Evolutionary conservation across 129 eudicot species (phyloP), one percentile per base, ranked within the genome.

Genomic region (Flaveria trinervia): DNA sequence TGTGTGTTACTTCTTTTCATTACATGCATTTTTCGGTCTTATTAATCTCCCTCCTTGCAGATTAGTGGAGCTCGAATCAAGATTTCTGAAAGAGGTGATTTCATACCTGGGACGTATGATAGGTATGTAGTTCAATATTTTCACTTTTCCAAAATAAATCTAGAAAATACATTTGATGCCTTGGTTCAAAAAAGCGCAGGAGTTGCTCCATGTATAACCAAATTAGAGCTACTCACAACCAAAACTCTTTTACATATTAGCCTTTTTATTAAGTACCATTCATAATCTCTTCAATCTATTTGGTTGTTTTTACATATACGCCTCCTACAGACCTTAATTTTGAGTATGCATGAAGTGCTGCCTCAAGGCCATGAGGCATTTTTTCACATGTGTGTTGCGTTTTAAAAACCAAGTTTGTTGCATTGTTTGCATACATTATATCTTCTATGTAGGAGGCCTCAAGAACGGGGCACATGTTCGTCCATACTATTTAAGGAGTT

Each of bases 71-170:
- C 98, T 36, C 85, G 85, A 78, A 86, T 93, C 65, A 90, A 90
- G 89, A 88, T 93, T 75, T 93, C 98, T 30, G 96, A 87, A 66
- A 83, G 96, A 80, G 98, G 96, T 25, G 98, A 93, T 83, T 93
- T 93, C 87, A 86, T 93, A 88, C 70, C 92, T 23, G 98, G 98
- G 72, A 93, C 98, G 70, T 79, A 85, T 15, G 94, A 93, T 54
- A 90, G 98, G 98, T 93, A 87, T 65, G 50, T 5, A 65, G 5
- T 50, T 64, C 46, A 2, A 25, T 26, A 54, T 9, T 11, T 59
- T 20, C 44, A 3, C 7, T 66, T 55, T 36, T 15, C 50, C 22
- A 48, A 56, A 55, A 48, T 6, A 51, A 22, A 33, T 55, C 8
- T 41, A 43, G 44, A 68, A 4, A 39, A 54, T 23, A 41, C 23